These are phyloP conservation scores for Gossypium aridum DNA, from an alignment of 441 rosid species.

Conservation along the genomic window DNA sequence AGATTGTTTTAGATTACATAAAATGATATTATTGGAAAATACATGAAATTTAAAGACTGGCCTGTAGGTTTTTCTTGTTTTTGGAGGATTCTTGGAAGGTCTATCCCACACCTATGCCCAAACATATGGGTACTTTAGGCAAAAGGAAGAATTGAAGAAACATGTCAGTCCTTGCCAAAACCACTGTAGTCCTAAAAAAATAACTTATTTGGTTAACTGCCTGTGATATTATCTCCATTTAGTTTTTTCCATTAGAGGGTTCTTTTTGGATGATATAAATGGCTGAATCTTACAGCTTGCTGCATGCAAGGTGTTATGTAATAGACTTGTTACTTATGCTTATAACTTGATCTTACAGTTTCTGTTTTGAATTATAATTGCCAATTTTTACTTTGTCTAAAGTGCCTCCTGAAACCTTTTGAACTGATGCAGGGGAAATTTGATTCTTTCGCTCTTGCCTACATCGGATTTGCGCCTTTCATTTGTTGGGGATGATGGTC, in stretches of 20 bases:
- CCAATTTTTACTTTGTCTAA: conserved; percentile 3
- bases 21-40: background rate
- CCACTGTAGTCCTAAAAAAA: background rate
- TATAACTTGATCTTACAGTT: background rate
- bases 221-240: background rate
- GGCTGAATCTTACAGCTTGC: background rate
- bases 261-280: background rate
- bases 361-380: background rate
- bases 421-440: conserved; percentile 61
- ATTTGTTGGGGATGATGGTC: conserved; percentile 80
- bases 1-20: background rate
- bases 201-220: background rate
- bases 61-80: background rate
- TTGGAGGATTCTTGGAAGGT: background rate
- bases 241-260: background rate
- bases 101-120: background rate
- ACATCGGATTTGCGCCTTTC: conserved; percentile 76
- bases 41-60: background rate
- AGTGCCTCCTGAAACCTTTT: background rate
- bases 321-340: background rate
- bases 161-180: background rate
- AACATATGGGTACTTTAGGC: background rate
- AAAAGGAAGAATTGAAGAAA: background rate
- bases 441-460: conserved; percentile 70
- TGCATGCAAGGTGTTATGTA: background rate